These are phyloP conservation scores for Mycena epipterygia DNA, from an alignment of 768 basidiomycete genomes.

Conservation along the genomic window DNA sequence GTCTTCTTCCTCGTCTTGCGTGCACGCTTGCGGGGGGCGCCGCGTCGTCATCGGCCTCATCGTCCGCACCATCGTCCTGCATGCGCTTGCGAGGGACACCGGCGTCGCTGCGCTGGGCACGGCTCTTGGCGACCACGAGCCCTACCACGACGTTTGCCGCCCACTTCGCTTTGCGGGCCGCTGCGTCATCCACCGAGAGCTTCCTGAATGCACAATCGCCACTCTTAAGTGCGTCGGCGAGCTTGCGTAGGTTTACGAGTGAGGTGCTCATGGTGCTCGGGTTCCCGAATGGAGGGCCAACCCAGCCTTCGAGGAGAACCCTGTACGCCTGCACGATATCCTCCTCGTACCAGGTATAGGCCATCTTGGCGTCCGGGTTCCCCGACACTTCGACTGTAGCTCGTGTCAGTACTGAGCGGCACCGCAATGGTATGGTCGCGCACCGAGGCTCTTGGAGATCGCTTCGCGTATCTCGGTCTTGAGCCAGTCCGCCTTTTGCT, in stretches of 20 bases:
- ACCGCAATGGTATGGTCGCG: background rate
- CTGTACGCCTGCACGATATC: constrained; percentile 12
- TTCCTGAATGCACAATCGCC: background rate
- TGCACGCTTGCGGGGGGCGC: too few relatives aligned
- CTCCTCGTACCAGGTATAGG: constrained; percentile 1
- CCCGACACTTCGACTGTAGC: background rate
- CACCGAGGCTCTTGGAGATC: background rate
- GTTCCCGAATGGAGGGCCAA: background rate
- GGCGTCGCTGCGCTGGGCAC: background rate
- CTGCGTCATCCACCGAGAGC: background rate
- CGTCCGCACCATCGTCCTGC: background rate
- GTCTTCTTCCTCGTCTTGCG: too few relatives aligned
- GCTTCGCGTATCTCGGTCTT: background rate
- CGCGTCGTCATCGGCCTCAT: background rate
- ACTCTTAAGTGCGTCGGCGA: background rate
- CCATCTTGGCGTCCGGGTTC: background rate
- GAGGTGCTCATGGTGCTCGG: constrained; percentile 18
- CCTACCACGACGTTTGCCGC: too few relatives aligned
- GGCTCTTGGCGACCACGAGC: background rate
- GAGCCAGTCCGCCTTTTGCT: constrained; percentile 1
- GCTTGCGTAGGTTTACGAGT: background rate
- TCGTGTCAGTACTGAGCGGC: too few relatives aligned
- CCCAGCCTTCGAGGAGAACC: constrained; percentile 13
- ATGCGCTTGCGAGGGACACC: background rate
- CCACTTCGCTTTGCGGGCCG: background rate